Evolutionary conservation across 495 filamentous ascomycete genomes (phyloP).

Genomic region (Zalerion maritima): DNA sequence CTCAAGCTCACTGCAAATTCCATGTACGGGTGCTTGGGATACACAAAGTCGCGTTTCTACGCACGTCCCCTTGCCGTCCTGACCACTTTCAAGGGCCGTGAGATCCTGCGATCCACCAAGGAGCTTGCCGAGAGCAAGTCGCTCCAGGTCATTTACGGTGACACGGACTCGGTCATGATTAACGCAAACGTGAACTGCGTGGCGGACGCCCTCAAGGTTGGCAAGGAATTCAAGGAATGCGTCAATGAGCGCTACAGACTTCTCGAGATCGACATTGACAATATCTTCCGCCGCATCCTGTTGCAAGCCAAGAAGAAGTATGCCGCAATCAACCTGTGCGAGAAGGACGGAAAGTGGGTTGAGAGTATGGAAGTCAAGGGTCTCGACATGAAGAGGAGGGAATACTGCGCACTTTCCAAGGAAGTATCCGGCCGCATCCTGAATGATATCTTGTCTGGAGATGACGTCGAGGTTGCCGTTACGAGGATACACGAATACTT

Average conservation of each 20-base stretch:
- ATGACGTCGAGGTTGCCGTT: conserved; percentile 80
- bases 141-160: conserved; percentile 90
- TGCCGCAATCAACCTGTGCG: conserved; percentile 85
- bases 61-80: conserved; percentile 88
- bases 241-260: conserved; percentile 84
- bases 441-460: conserved; percentile 83
- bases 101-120: conserved; percentile 91
- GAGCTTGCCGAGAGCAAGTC: conserved; percentile 79
- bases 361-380: conserved; percentile 98
- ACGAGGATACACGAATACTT: conserved; percentile 87
- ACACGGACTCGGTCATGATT: conserved; percentile 99
- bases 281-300: conserved; percentile 83
- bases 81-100: conserved; percentile 92
- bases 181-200: conserved; percentile 94
- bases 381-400: conserved; percentile 90
- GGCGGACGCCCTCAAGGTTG: conserved; percentile 77
- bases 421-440: conserved; percentile 76
- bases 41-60: conserved; percentile 91
- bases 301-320: conserved; percentile 99
- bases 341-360: conserved; percentile 74
- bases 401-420: conserved; percentile 89
- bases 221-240: conserved; percentile 46
- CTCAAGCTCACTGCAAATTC: conserved; percentile 97
- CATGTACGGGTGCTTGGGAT: conserved; percentile 98
- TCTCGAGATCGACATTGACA: conserved; percentile 95